Evolutionary conservation across 2,329 filamentous ascomycete genomes (phyloP).

Genomic region (Chrysoporthe austroafricana): DNA sequence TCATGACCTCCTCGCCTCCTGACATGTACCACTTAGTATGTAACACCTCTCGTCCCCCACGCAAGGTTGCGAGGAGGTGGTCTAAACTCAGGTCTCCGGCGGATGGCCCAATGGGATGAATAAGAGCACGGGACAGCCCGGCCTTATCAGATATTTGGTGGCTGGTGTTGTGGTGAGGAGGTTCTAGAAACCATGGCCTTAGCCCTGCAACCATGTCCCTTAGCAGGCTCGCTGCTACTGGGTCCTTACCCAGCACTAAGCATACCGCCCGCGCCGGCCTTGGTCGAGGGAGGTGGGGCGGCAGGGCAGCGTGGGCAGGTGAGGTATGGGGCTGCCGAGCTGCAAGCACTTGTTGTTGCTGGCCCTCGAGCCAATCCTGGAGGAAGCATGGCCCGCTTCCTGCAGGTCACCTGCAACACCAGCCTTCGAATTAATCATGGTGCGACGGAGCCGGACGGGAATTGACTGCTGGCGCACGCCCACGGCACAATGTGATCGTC

Average conservation of each 20-base stretch:
- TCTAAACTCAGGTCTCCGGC: not conserved
- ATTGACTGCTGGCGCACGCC: not conserved
- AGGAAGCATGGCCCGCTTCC: constrained; percentile 13
- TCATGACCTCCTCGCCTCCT: not conserved
- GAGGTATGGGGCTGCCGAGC: not conserved
- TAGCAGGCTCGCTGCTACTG: not conserved
- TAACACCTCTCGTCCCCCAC: too few species aligned
- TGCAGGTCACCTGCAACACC: constrained; percentile 16
- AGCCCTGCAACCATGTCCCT: not conserved
- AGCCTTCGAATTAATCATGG: constrained; percentile 14
- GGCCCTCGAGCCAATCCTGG: constrained; percentile 8
- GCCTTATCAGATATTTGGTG: not conserved
- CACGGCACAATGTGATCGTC: not conserved
- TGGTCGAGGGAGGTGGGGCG: not conserved
- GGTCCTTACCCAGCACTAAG: too few species aligned
- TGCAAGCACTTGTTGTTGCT: constrained; percentile 8
- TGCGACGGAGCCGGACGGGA: not conserved
- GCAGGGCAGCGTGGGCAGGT: not conserved
- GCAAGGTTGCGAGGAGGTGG: not conserved
- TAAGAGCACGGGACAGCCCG: constrained; percentile 1
- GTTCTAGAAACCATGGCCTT: constrained; percentile 2
- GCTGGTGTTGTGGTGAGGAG: not conserved
- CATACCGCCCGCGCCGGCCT: too few species aligned
- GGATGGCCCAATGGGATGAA: not conserved
- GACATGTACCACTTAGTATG: too few species aligned